phyloP scores from a whole-genome alignment of 2,329 filamentous ascomycete genomes.

The Fusarium chaquense region DNA sequence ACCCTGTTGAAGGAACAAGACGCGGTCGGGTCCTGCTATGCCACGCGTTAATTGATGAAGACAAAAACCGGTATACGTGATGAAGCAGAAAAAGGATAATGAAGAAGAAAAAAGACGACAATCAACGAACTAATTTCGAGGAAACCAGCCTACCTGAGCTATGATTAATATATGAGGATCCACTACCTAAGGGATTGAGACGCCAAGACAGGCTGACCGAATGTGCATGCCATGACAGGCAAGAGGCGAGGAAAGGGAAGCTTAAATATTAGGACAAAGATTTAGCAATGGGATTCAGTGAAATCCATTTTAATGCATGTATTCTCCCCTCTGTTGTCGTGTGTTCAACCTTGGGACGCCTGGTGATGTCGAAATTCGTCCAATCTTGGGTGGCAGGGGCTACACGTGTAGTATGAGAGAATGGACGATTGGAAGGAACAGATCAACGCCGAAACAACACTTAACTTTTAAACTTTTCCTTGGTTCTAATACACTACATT shows the following conservation, averaged over 20 bases:
- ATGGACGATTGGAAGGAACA: conserved; percentile 15
- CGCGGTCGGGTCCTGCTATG: conserved; percentile 10
- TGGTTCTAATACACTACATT: not conserved
- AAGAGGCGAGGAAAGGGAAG: conserved; percentile 4
- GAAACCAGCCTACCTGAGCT: conserved; percentile 24
- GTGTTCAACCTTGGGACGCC: conserved; percentile 34
- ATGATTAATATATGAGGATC: conserved; percentile 28
- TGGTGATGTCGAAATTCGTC: conserved; percentile 33
- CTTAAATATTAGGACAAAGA: conserved; percentile 11
- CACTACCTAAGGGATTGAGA: conserved; percentile 23
- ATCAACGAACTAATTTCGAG: conserved; percentile 33
- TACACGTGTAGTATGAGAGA: conserved; percentile 47
- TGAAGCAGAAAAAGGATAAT: not conserved
- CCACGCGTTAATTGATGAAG: conserved; percentile 3
- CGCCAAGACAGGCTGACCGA: conserved; percentile 19
- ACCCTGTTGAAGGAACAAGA: conserved; percentile 16
- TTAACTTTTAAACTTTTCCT: not conserved
- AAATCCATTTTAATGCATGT: conserved; percentile 1
- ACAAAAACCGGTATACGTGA: not conserved
- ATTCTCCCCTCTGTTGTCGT: conserved; percentile 31
- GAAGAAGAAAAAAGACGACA: conserved; percentile 2
- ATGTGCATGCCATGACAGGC: not conserved
- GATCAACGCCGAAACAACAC: not conserved
- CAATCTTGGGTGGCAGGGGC: conserved; percentile 43
- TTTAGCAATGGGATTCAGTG: not conserved